Base-by-base conservation (phyloP, 2,329 filamentous ascomycete genomes). In the Microcyclospora tardicrescens region DNA sequence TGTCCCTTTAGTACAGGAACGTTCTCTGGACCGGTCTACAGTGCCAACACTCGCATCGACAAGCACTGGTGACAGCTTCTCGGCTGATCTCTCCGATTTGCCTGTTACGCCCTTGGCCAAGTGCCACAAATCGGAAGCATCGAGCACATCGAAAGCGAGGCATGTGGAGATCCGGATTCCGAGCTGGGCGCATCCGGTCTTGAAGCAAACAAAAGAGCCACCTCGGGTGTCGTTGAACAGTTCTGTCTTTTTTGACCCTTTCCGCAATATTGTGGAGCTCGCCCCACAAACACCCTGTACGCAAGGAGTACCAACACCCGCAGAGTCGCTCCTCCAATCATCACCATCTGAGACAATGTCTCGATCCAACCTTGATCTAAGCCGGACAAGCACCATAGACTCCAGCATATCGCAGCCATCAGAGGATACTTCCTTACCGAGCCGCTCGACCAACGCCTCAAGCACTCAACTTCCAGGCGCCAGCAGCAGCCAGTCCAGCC, bases 91-190 rank as follows among this genome's bases (percentile, higher is more conserved):
- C 16, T 5, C 40, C 12, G 24, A 40, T 28, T 14, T 3, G 11
- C 24, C 33, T 16, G 13, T 12, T n/a, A 35, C 32, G 16, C 14
- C n/a, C 33, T 13, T 15, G 30, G 16, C 8, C 14, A 13, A n/a
- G 15, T 14, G 12, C 28, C 12, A 11, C 4, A n/a, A 15, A 11
- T 16, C 9, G 13, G 16, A 38, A 11, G 10, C 8, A 12, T 29
- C 14, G 10, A 38, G 16, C 31, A 10, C 16, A 34, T 10, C 14
- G 12, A 44, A 43, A 34, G 47, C 54, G 33, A 58, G 66, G 59
- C 63, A 69, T 68, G 65, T 68, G 41, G 64, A 67, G 56, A 67
- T 68, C 50, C 53, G 65, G 43, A 67, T 68, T 45, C 63, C 65
- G 33, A 50, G 59, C 39, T 67, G 60, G 60, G 63, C 61, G 37